These are phyloP conservation scores for Bryoglossum gracile DNA, from an alignment of 495 filamentous ascomycete species.

Conservation along the genomic window DNA sequence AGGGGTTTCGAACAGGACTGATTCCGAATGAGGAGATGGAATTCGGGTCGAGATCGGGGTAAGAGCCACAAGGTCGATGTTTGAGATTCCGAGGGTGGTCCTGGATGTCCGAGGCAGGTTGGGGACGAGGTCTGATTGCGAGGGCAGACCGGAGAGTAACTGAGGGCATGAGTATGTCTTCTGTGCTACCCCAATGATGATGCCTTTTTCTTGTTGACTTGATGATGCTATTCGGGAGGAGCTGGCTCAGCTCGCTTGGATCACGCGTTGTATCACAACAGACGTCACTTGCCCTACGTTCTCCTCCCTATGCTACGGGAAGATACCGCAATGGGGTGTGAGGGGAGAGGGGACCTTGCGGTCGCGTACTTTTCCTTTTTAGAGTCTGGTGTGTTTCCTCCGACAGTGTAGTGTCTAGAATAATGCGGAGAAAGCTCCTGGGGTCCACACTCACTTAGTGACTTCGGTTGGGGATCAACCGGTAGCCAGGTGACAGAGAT, in stretches of 20 bases:
- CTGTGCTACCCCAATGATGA: neutral
- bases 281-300: neutral
- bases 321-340: too few relatives aligned
- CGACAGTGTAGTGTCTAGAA: too few relatives aligned
- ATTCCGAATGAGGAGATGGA: conserved; percentile 6
- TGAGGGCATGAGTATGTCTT: conserved; percentile 16
- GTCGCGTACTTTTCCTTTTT: too few relatives aligned
- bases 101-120: neutral
- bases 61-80: conserved; percentile 11
- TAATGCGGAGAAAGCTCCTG: too few relatives aligned
- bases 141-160: conserved; percentile 18
- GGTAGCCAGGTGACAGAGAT: too few relatives aligned
- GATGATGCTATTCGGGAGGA: neutral
- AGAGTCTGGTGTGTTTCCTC: too few relatives aligned
- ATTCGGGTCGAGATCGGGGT: neutral
- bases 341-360: too few relatives aligned
- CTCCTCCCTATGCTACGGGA: too few relatives aligned
- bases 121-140: conserved; percentile 17
- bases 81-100: conserved; percentile 16
- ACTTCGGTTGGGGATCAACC: too few relatives aligned
- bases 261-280: neutral
- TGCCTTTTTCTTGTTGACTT: neutral
- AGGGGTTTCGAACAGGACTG: conserved; percentile 5
- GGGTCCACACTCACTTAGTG: too few relatives aligned
- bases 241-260: neutral